Base-by-base conservation (phyloP, 768 basidiomycete genomes). In the Leccinum imitatum region DNA sequence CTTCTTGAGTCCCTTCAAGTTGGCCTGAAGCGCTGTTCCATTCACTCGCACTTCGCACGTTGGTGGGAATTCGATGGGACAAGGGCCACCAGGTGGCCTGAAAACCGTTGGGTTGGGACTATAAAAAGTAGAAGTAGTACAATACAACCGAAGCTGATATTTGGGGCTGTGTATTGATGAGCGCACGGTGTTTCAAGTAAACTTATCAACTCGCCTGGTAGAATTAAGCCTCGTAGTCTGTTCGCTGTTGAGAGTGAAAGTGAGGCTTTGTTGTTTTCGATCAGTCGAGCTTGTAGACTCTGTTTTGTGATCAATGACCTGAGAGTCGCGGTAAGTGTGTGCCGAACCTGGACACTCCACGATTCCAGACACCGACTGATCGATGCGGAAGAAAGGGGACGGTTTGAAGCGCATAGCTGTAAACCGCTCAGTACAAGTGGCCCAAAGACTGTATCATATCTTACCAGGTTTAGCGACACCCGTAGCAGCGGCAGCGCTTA, bases 11-110 rank as follows among this genome's bases (percentile, higher is more conserved):
- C 95, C 95, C 72, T 93, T 93, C 63, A 94, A 73, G 71, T 89
- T 95, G 39, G 88, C 91, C 19, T 78, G 77, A 31, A 96, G 76
- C 56, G 84, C 80, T 3, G 78, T 78, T 57, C 77, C 80, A 73
- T 97, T 96, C 41, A 95, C 84, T 69, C 92, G 88, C 54, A 95
- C 88, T 83, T 97, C 94, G 70, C 91, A 94, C 9, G 91, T 91
- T 8, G 88, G 86, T 23, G 94, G 94, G 66, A 96, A 97, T 78
- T 97, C 94, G 52, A 96, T 85, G 4, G 85, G 90, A 69, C 90
- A 91, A 17, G 85, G 84, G 17, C 76, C 71, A 48, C 74, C 66
- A 58, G 74, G 77, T 6, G 82, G 73, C 54, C 88, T 78, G 65
- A 89, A 89, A 13, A 80, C 76, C 6, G 76, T 68, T 21, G 78